Base-by-base conservation (phyloP, 352 stramenopile species). In the Aphanomyces invadans region DNA sequence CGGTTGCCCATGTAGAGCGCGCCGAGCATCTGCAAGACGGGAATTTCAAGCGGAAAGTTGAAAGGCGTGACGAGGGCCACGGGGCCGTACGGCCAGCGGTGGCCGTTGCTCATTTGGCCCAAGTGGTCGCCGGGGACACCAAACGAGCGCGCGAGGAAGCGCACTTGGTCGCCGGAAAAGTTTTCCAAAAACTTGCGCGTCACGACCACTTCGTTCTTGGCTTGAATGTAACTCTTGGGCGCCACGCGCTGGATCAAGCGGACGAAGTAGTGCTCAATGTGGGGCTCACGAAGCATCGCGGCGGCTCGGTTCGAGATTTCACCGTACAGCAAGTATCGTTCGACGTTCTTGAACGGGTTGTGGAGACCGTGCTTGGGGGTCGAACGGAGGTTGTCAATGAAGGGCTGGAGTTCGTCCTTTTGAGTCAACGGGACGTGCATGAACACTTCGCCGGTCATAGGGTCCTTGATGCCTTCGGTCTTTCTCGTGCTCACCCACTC, bases 1-100 rank as follows among this genome's bases (percentile, higher is more conserved):
- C 99, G 99, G 81, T 99, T 99, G 59, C 97, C 97, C 96, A 99
- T 99, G 77, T 90, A 99, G 1, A 99, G 79, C 19, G 95, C 90
- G 15, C 96, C 96, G 91, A 99, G 98, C 48, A 99, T 77, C 81
- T 99, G 97, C n/a, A 99, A 83, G 61, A 98, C 86, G 1, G 97
- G 96, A 76, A 99, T 99, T 76, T 99, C 95, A 70, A 81, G 99
- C 44, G 72, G 96, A 73, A 99, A 99, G 78, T 99, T 99, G 79
- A 99, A 99, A 9, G 97, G 97, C 64, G 95, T 95, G 56, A 99
- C 95, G 23, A 99, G 81, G 29, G 94, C 92, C 23, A 99, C 95
- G 2, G 95, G 89, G 23, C 97, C 97, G 70, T 95, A 97, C 12
- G 97, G 97, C 94, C 94, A 99, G 57, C 96, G 92, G 81, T 98